Evolutionary conservation across 2,329 filamentous ascomycete species (phyloP), one percentile per base, ranked within the genome.

Genomic region (Coccinonectria pachysandricola): DNA sequence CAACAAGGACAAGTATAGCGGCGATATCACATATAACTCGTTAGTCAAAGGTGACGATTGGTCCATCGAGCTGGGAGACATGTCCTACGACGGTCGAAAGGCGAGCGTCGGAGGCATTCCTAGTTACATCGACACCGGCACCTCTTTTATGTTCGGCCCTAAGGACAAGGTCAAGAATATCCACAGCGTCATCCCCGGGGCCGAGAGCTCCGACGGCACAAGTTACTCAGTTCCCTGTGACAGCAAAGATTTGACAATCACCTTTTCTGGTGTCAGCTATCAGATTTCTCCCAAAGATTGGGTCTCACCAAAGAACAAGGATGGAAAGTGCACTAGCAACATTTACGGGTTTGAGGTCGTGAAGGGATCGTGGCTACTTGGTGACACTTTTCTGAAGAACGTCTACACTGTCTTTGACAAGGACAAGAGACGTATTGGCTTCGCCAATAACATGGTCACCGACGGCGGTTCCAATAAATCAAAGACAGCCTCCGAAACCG

Each of bases 311-410:
- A 56, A 60, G 13, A 46, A 60, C 28, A 43, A 42, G 25, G 46
- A 56, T n/a, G 64, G 62, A 15, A 51, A 52, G 15, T 79, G 75
- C 46, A 66, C 71, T 11, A 87, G 81, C 50, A 86, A 82, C 42
- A 71, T 93, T 18, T 77, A 85, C 27, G 81, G 79, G 2, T 65
- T 74, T 14, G 69, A 79, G 47, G 72, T 82, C 9, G 75, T 84
- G 23, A 56, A 64, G 1, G 64, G 60, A 42, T 43, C 75, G 15
- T 93, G 85, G 84, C 63, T 94, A n/a, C 55, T 93, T 1, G 86
- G 86, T 2, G 85, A 86, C 39, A 72, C 79, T 1, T 93, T 93
- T 43, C 57, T 94, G 35, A 93, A 92, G 60, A 93, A 92, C 42
- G 85, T 93, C 10, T 93, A 93, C 49, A 65, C 74, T 2, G 77